A percentile compares a stretch with the other conserved stretches of the same genome.
These are phyloP conservation scores for Lachnellula suecica DNA, from an alignment of 2,329 filamentous ascomycete species.

Conservation along the genomic window DNA sequence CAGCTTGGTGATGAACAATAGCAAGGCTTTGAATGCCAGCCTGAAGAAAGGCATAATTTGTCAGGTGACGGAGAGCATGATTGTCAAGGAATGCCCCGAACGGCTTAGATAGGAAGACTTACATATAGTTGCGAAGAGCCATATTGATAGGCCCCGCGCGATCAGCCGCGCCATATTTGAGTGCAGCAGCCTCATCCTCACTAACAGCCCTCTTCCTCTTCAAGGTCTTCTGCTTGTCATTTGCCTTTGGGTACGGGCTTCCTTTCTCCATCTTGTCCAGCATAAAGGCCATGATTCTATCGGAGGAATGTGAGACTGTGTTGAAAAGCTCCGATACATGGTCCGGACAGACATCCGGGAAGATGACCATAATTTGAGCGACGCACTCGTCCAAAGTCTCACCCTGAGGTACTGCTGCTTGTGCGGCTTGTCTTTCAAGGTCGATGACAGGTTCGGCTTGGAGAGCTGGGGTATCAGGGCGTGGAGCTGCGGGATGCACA, in stretches of 20 bases:
- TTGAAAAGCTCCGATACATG: constrained; percentile 40
- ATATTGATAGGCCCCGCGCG: constrained; percentile 23
- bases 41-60: too few relatives aligned
- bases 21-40: too few relatives aligned
- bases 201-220: constrained; percentile 38
- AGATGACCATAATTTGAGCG: constrained; percentile 39
- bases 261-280: constrained; percentile 41
- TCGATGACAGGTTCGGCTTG: background rate
- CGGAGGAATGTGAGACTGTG: constrained; percentile 19
- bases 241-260: constrained; percentile 42
- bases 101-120: constrained; percentile 12
- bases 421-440: background rate
- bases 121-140: constrained; percentile 17
- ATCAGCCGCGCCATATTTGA: constrained; percentile 32
- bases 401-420: background rate
- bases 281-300: constrained; percentile 35
- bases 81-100: too few relatives aligned
- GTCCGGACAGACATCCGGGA: constrained; percentile 45
- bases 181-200: constrained; percentile 36
- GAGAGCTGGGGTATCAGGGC: background rate
- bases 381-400: constrained; percentile 29
- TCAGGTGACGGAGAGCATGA: too few relatives aligned
- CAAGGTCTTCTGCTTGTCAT: constrained; percentile 32
- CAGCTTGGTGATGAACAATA: too few relatives aligned
- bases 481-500: background rate